These are phyloP conservation scores for Pseudovirgaria hyperparasitica DNA, from an alignment of 2,329 filamentous ascomycete genomes.

Conservation along the genomic window DNA sequence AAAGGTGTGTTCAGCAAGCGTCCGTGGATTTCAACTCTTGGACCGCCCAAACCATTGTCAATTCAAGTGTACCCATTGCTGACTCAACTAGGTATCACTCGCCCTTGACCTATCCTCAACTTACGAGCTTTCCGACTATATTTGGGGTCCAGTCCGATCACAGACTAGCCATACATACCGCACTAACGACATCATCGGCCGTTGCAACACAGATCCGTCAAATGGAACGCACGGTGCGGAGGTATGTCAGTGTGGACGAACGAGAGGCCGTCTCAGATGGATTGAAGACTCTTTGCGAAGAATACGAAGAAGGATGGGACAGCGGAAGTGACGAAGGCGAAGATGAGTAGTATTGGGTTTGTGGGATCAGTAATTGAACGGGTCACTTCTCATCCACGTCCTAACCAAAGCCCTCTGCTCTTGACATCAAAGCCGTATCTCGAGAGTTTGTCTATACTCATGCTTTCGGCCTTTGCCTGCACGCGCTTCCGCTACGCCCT, in stretches of 20 bases:
- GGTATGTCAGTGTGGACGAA: slow-evolving; percentile 60
- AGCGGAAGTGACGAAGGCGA: slow-evolving; percentile 53
- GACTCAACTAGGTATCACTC: slow-evolving; percentile 34
- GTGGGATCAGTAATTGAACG: slow-evolving; percentile 1
- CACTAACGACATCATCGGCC: slow-evolving; percentile 61
- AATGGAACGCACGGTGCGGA: slow-evolving; percentile 50
- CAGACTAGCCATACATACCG: slow-evolving; percentile 33
- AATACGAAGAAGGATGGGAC: slow-evolving; percentile 80
- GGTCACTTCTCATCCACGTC: neutral
- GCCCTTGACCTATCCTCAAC: slow-evolving; percentile 55
- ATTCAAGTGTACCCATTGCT: slow-evolving; percentile 9
- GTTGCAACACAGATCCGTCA: slow-evolving; percentile 57
- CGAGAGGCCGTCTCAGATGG: slow-evolving; percentile 73
- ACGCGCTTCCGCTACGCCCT: neutral
- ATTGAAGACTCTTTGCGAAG: slow-evolving; percentile 70
- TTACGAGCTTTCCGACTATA: slow-evolving; percentile 75
- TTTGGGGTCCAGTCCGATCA: slow-evolving; percentile 38
- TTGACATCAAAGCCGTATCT: neutral
- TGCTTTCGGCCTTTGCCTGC: neutral
- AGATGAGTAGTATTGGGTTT: slow-evolving; percentile 38
- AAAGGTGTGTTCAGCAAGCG: no score
- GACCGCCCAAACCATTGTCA: no score
- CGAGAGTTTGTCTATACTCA: neutral
- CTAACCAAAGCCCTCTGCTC: neutral
- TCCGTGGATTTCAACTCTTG: no score